These are phyloP conservation scores for Ophiostoma perfectum DNA, from an alignment of 2,329 filamentous ascomycete species.

Conservation along the genomic window DNA sequence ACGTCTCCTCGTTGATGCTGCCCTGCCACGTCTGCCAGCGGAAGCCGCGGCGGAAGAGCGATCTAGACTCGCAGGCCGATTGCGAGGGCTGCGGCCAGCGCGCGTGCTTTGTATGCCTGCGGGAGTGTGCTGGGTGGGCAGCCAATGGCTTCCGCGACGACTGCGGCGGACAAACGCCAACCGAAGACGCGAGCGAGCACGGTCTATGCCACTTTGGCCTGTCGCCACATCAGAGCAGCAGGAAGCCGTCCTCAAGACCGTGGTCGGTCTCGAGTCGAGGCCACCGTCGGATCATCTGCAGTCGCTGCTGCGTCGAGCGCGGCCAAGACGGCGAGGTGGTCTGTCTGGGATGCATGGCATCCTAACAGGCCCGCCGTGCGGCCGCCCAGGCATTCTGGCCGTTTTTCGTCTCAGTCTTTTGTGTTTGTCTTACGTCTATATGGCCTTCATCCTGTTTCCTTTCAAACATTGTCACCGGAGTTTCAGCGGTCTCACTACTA, in stretches of 20 bases:
- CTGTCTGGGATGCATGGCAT: constrained; percentile 56
- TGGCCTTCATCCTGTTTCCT: too few relatives aligned
- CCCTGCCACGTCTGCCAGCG: constrained; percentile 65
- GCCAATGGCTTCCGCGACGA: constrained; percentile 21
- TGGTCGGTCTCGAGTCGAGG: constrained; percentile 38
- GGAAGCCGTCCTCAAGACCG: constrained; percentile 16
- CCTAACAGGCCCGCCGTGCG: constrained; percentile 22
- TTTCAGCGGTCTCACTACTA: too few relatives aligned
- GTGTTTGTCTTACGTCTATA: too few relatives aligned
- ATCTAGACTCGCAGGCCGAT: constrained; percentile 60
- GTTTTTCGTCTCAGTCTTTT: too few relatives aligned
- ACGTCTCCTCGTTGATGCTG: background rate
- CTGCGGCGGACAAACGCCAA: background rate
- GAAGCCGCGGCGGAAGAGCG: constrained; percentile 57
- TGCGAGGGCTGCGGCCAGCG: constrained; percentile 58
- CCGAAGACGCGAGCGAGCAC: background rate
- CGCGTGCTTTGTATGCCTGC: constrained; percentile 64
- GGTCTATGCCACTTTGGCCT: too few relatives aligned
- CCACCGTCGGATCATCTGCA: constrained; percentile 56
- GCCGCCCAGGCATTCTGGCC: too few relatives aligned
- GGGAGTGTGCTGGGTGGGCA: constrained; percentile 53
- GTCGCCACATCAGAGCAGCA: constrained; percentile 1
- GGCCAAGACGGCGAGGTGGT: constrained; percentile 60
- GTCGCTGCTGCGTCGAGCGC: constrained; percentile 62
- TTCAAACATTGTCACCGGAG: too few relatives aligned